Base-by-base conservation (phyloP, 2,329 filamentous ascomycete species). In the Aaosphaeria arxii region DNA sequence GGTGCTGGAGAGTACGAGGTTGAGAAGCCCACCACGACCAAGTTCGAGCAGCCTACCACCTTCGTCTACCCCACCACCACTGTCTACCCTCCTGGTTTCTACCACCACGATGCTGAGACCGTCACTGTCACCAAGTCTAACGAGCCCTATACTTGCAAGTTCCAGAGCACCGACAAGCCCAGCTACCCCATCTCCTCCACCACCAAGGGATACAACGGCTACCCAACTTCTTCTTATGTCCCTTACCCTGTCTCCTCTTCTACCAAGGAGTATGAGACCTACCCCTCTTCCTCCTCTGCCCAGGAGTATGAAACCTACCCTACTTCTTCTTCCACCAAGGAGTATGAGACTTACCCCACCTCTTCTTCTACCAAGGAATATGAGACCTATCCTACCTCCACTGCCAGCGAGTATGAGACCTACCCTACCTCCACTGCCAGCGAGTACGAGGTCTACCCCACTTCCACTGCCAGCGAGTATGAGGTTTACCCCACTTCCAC, bases 21-120 rank as follows among this genome's bases (percentile, higher is more conserved):
- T 48, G 45, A 52, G 24, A 66, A 69, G 52, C 65, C 67, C 13
- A 70, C 69, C 44, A 53, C 59, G 29, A 67, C 70, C 44, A 41
- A 48, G 40, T 61, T 58, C 38, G 59, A 56, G 42, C 52, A 61
- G 36, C 50, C 58, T 48, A 59, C 63, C 30, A 53, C 47, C 44
- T 60, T 64, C 33, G 59, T 43, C 42, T 70, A 53, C 44, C 57
- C 51, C 33, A 66, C 61, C 45, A 56, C 60, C 32, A 54, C 48
- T 7, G 44, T 52, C 28, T 63, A 62, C 51, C 39, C 51, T 11
- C 52, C 61, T 0, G 60, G 63, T 44, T 54, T 65, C 30, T 67
- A 67, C 54, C 55, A 59, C 45, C 56, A 66, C 48, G 39, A 49
- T 7, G 52, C 50, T 1, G 56, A 64, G 54, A 64, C 59, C n/a